Evolutionary conservation across 2,329 filamentous ascomycete species (phyloP), one percentile per base, ranked within the genome.

Genomic region (Aspergillus fructus): DNA sequence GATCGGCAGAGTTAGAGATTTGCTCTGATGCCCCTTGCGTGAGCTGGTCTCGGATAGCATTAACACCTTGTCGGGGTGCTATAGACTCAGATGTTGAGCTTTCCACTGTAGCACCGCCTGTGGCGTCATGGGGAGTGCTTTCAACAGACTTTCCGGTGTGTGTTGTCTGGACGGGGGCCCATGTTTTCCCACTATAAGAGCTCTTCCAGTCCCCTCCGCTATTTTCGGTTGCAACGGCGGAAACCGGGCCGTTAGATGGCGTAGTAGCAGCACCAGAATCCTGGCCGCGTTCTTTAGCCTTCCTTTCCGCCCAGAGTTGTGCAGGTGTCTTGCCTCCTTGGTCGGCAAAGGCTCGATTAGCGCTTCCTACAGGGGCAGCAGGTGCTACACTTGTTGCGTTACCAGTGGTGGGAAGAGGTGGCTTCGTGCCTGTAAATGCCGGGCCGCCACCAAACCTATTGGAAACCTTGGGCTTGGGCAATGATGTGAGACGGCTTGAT

Each of bases 301-400:
- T 97, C 80, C 93, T 96, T 80, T 99, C 94, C 0, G 93, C 93
- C 94, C 94, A 99, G 37, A 96, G 78, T 74, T 99, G 94, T 30
- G 94, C 93, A 6, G 94, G 94, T 5, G 94, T 97, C 81, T 97
- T 99, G 61, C 94, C 94, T 62, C 90, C 93, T 73, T 96, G 82
- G 64, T 97, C 93, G 15, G 94, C 94, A 79, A 97, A 99, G 0
- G 92, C 96, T 68, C 91, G 88, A 77, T 91, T 96, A 39, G 93
- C 92, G 63, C 86, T 83, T 24, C 91, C 92, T 24, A 96, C 82
- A 5, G 65, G 67, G 3, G 84, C 77, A 23, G 85, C 72, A 27
- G 85, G 79, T 8, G 82, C 74, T n/a, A 85, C 75, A 60, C 88
- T 87, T 12, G 85, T 77, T 39, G 83, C 84, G 50, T 91, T 84